phyloP scores from a whole-genome alignment of 192 early-diverging fungal species.

The Gonapodya prolifera region DNA sequence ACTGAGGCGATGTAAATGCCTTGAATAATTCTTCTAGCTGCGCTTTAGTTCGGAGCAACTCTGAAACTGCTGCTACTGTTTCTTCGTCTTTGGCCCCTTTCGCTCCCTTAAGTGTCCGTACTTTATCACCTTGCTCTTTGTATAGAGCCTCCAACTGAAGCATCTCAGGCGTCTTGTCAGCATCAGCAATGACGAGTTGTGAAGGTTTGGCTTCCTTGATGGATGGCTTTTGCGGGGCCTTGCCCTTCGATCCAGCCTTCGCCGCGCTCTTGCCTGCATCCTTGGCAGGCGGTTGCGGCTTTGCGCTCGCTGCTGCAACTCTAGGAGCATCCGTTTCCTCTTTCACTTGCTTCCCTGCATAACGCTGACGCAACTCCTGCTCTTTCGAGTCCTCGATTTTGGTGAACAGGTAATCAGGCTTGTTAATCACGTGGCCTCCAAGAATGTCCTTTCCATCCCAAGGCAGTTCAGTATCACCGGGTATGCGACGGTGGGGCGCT shows the following conservation, averaged over 20 bases:
- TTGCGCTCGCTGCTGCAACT: conserved; percentile 4
- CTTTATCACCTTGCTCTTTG: conserved; percentile 37
- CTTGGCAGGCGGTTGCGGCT: conserved; percentile 9
- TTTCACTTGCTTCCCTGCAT: conserved; percentile 43
- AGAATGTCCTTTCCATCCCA: conserved; percentile 46
- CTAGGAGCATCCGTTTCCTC: conserved; percentile 11
- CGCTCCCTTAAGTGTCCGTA: conserved; percentile 41
- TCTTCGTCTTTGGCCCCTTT: conserved; percentile 29
- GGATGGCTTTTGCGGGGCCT: conserved; percentile 16
- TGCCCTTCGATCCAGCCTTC: conserved; percentile 17
- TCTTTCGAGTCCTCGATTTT: conserved; percentile 75
- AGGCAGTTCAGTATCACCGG: conserved; percentile 7
- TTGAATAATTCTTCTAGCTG: conserved; percentile 13
- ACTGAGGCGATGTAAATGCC: neutral
- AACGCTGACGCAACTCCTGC: conserved; percentile 64
- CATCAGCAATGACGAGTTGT: conserved; percentile 8
- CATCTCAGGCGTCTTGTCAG: conserved; percentile 30
- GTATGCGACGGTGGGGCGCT: conserved; percentile 64
- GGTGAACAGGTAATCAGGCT: conserved; percentile 84
- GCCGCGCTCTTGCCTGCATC: conserved; percentile 15
- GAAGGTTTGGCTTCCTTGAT: conserved; percentile 17
- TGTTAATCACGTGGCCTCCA: conserved; percentile 71
- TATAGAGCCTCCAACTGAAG: conserved; percentile 37
- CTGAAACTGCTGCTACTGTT: conserved; percentile 25
- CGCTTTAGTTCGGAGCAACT: conserved; percentile 27